Evolutionary conservation across 23 red algal genomes (phyloP).

Genomic region (Agarophyton chilense): DNA sequence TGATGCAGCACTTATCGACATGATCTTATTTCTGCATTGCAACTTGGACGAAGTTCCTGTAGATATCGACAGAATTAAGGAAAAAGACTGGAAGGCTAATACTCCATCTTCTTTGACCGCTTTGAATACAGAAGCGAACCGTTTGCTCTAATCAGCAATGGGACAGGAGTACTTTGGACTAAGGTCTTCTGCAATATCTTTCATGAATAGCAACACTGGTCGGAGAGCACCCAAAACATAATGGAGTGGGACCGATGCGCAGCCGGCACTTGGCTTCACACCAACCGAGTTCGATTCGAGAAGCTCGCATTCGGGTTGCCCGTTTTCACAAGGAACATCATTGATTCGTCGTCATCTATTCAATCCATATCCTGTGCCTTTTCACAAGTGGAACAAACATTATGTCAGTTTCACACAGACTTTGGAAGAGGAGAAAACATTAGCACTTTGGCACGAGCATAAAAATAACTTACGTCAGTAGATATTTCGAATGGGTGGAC

Average conservation of each 20-base stretch:
- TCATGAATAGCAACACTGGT: too few relatives aligned
- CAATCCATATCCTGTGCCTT: background rate
- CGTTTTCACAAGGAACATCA: background rate
- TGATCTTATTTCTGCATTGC: slow-evolving; percentile 9
- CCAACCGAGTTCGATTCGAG: too few relatives aligned
- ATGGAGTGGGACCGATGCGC: too few relatives aligned
- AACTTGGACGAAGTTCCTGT: background rate
- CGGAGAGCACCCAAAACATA: too few relatives aligned
- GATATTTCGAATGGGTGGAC: background rate
- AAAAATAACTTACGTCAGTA: background rate
- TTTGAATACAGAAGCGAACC: too few relatives aligned
- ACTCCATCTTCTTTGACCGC: too few relatives aligned
- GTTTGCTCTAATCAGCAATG: too few relatives aligned
- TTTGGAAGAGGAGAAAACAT: background rate
- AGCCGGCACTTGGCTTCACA: too few relatives aligned
- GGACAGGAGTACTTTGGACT: too few relatives aligned
- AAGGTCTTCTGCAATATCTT: too few relatives aligned
- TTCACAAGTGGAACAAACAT: background rate
- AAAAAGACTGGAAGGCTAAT: too few relatives aligned
- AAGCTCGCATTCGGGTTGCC: background rate
- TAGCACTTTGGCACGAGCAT: background rate
- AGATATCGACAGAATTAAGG: too few relatives aligned
- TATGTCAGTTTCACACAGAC: background rate
- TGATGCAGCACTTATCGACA: background rate
- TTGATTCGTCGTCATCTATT: background rate